These are phyloP conservation scores for Thalassiosira sp. DNA, from an alignment of 352 stramenopile genomes.

Conservation along the genomic window DNA sequence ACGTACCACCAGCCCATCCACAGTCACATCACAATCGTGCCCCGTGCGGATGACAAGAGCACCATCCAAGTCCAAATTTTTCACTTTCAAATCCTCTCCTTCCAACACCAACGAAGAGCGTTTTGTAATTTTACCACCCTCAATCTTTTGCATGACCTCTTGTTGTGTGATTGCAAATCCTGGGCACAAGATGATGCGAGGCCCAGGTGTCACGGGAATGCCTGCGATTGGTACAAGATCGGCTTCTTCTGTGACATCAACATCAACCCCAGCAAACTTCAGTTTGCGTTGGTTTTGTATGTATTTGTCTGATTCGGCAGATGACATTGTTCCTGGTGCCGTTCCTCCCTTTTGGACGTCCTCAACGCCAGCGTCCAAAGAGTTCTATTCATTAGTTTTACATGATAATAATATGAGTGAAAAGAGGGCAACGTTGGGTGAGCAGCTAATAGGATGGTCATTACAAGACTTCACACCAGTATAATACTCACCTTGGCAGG, in stretches of 20 bases:
- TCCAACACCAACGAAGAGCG: constrained; percentile 84
- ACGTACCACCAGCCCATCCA: constrained; percentile 71
- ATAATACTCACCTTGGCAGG: constrained; percentile 84
- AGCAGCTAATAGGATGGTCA: neutral
- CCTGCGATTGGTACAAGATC: constrained; percentile 65
- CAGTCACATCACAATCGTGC: constrained; percentile 67
- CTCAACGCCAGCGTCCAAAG: constrained; percentile 79
- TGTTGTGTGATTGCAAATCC: constrained; percentile 76
- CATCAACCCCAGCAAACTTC: constrained; percentile 67
- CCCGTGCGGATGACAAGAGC: constrained; percentile 75
- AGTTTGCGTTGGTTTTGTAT: constrained; percentile 80
- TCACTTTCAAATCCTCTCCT: constrained; percentile 73
- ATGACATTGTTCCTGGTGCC: constrained; percentile 79
- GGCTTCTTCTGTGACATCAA: constrained; percentile 62
- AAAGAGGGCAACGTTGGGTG: neutral
- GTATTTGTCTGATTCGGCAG: constrained; percentile 83
- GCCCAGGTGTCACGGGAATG: constrained; percentile 74
- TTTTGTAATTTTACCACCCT: constrained; percentile 80
- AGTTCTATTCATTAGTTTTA: constrained; percentile 55
- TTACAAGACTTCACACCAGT: neutral
- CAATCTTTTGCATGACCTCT: constrained; percentile 81
- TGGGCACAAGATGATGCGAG: constrained; percentile 76
- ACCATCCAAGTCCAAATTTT: constrained; percentile 80
- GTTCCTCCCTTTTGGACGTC: constrained; percentile 63
- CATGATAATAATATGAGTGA: too few relatives aligned